Conservation (phyloP, 2,329 filamentous ascomycete species). For the Cercospora nicotianae region DNA sequence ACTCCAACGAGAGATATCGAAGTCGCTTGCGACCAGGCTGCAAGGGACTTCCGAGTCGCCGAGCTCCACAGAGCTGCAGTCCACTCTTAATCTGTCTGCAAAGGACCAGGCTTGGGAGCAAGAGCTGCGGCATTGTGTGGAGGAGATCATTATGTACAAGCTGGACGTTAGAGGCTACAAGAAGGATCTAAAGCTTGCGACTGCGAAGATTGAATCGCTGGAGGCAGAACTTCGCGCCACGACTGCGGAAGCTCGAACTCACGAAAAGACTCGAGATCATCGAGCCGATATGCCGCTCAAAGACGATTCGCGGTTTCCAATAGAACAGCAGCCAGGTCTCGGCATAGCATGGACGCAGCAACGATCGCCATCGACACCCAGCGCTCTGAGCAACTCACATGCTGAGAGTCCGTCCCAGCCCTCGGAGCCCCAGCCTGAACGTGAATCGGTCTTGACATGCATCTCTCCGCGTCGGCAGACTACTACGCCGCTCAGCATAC, state of each 20-base stretch:
- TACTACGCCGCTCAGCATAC: slow-evolving; percentile 19
- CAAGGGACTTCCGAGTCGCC: background rate
- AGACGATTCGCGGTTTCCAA: background rate
- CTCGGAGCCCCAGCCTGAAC: background rate
- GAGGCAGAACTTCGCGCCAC: slow-evolving; percentile 18
- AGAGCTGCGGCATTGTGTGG: slow-evolving; percentile 36
- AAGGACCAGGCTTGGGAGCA: slow-evolving; percentile 31
- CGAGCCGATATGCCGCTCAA: background rate
- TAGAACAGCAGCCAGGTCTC: background rate
- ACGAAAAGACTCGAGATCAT: background rate
- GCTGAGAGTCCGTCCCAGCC: background rate
- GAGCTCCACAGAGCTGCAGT: background rate
- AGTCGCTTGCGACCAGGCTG: slow-evolving; percentile 1
- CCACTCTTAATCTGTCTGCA: background rate
- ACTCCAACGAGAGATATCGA: slow-evolving; percentile 22
- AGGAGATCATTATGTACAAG: slow-evolving; percentile 53
- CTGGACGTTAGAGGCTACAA: slow-evolving; percentile 51
- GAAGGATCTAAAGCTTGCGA: slow-evolving; percentile 38
- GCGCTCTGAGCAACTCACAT: background rate
- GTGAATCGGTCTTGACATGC: background rate
- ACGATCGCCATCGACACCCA: background rate
- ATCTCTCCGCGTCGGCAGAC: slow-evolving; percentile 3
- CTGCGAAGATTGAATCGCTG: slow-evolving; percentile 35
- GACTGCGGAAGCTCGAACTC: slow-evolving; percentile 19
- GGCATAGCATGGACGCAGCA: background rate